These are phyloP conservation scores for Metschnikowia henanensis DNA, from an alignment of 805 yeast genomes.

Conservation along the genomic window DNA sequence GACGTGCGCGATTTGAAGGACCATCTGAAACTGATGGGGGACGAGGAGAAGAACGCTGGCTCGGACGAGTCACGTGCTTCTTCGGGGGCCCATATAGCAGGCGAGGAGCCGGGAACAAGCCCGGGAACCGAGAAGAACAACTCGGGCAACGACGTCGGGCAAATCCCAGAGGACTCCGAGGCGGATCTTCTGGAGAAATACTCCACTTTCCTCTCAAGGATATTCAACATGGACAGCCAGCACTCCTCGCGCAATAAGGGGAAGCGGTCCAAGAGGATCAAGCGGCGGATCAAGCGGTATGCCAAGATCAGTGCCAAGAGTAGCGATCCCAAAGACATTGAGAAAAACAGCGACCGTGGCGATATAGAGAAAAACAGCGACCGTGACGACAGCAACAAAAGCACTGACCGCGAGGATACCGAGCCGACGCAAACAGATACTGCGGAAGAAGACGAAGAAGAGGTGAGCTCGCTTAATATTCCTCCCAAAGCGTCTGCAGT, in stretches of 20 bases:
- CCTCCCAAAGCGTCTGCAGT: conserved; percentile 46
- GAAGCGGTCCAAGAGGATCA: conserved; percentile 13
- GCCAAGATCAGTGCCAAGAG: conserved; percentile 23
- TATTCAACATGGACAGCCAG: conserved; percentile 15
- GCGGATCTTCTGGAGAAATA: conserved; percentile 13
- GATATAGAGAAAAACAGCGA: not conserved
- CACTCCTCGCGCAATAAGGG: not conserved
- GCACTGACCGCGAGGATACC: not conserved
- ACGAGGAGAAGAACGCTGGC: not conserved
- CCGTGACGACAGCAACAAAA: not conserved
- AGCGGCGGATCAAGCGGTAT: conserved; percentile 13
- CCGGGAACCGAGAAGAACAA: not conserved
- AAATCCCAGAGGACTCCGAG: conserved; percentile 29
- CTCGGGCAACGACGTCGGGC: conserved; percentile 26
- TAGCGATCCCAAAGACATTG: conserved; percentile 11
- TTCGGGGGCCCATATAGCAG: not conserved
- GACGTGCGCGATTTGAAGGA: conserved; percentile 32
- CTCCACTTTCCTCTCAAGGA: conserved; percentile 14
- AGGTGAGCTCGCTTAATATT: conserved; percentile 31
- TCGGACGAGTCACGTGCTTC: not conserved
- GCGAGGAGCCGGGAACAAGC: not conserved
- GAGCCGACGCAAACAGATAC: not conserved
- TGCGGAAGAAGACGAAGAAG: conserved; percentile 5
- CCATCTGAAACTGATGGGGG: conserved; percentile 7
- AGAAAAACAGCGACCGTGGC: not conserved